Evolutionary conservation across 129 eudicot genomes (phyloP).

Genomic region (Artemisia annua): DNA sequence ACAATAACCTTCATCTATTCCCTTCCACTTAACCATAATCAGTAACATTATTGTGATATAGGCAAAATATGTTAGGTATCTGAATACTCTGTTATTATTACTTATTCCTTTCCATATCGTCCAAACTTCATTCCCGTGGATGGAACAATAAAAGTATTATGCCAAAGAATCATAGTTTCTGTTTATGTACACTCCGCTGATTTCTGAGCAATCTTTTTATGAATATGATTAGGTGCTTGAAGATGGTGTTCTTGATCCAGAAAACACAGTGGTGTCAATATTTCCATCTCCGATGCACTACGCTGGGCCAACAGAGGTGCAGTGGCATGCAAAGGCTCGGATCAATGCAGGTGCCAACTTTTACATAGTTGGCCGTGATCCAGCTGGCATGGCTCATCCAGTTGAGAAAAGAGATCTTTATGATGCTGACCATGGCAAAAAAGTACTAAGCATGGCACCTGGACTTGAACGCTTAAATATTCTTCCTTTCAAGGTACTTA

Average conservation of each 20-base stretch:
- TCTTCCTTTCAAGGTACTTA: slow-evolving; percentile 85
- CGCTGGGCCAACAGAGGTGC: slow-evolving; percentile 99
- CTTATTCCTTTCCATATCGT: neutral
- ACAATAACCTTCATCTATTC: too few relatives aligned
- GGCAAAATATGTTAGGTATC: neutral
- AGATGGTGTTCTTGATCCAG: slow-evolving; percentile 91
- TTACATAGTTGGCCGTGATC: slow-evolving; percentile 92
- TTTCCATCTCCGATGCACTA: slow-evolving; percentile 99
- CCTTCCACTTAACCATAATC: neutral
- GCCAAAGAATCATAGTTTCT: neutral
- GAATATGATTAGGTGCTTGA: slow-evolving; percentile 61
- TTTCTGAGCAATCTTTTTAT: neutral
- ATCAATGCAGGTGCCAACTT: slow-evolving; percentile 98
- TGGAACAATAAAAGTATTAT: neutral
- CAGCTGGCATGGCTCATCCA: slow-evolving; percentile 98
- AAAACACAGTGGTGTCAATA: slow-evolving; percentile 87
- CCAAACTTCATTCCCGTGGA: neutral
- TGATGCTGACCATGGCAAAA: slow-evolving; percentile 96
- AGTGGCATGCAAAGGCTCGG: slow-evolving; percentile 99
- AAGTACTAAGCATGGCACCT: slow-evolving; percentile 98
- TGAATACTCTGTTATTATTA: neutral
- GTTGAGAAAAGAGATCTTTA: slow-evolving; percentile 81
- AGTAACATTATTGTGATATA: neutral
- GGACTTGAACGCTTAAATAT: slow-evolving; percentile 93
- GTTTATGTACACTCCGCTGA: neutral